Base-by-base conservation (phyloP, 352 stramenopile genomes). In the Globisporangium uncinulatum region DNA sequence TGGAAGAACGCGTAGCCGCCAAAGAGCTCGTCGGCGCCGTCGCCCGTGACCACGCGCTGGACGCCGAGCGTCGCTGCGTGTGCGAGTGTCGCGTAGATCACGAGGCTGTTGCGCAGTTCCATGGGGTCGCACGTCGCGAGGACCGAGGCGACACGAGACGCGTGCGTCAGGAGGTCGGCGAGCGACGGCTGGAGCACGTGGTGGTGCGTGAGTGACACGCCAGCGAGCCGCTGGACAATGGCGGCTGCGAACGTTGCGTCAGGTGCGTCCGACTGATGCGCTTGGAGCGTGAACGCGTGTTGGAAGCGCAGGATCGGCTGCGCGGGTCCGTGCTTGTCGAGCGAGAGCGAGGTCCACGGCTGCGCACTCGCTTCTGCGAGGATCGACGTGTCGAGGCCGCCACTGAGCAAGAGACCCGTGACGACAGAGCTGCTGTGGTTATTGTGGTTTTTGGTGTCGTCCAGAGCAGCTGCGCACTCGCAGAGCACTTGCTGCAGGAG, bases 1-100 rank as follows among this genome's bases (percentile, higher is more conserved):
- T 87, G 80, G 59, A 86, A 94, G 69, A 96, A 96, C 17, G 73
- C 80, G 66, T 96, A 96, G 8, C 81, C 88, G 31, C 83, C 89
- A 54, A 96, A 93, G 8, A 96, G 66, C 61, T 96, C 88, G 62
- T 96, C 88, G 3, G 88, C 79, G 13, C 73, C 88, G 60, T 96
- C 88, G 11, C 88, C 88, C 15, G 86, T 93, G 37, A 96, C 58
- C 4, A 94, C 72, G 36, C 79, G 58, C 13, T 68, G 74, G 6
- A 92, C 77, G 5, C 86, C 86, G 9, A 66, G 66, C 14, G 67
- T 54, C 1, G 64, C 50, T 5, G 88, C 88, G 10, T 79, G 60
- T 41, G 73, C 48, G 14, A 96, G 69, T 4, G 80, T 79, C 8
- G 78, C 73, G 36, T 92, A 89, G 54, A 96, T 88, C 17, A 96